Base-by-base conservation (phyloP, 106 monocot species). In the Cymbidium sinense region DNA sequence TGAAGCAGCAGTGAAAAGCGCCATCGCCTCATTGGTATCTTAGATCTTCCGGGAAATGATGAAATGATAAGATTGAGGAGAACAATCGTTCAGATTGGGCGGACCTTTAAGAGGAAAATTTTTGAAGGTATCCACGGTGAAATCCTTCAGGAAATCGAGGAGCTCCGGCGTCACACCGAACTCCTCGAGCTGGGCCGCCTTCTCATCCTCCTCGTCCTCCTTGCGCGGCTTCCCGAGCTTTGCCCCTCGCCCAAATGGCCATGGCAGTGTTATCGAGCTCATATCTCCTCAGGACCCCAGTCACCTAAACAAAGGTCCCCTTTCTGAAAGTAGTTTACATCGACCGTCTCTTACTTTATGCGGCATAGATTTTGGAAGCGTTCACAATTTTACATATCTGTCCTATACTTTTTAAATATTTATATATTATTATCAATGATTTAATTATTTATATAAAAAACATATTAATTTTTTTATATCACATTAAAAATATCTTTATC, bases 51-150 rank as follows among this genome's bases (percentile, higher is more conserved):
- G 15, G 2, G 28, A 11, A 21, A 27, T 13, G n/a, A 43, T 11
- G 43, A 4, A 44, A 44, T 4, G 27, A 35, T 15, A 29, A 25
- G 44, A 35, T 4, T 23, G 55, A 23, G 54, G 73, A 74, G 19
- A n/a, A n/a, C 3, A 13, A 72, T 58, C 33, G 72, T 23, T 23
- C 58, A 79, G 77, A 31, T 20, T 25, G 30, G 15, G 33, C 19
- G 6, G 20, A 89, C 88, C 86, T 75, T 75, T 78, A 52, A 86
- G 79, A 31, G 86, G 83, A 73, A 79, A 90, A 29, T 90, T 82
- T 62, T 85, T 94, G 88, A 99, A 99, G 36, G 90, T 86, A 39
- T 90, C 82, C 65, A 82, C 77, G 31, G 87, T 89, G 88, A 99
- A 90, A 18, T 79, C 80, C 77, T 78, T 84, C 43, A 92, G 81